Base-by-base conservation (phyloP, 148 eudicot species). In the Chenopodium berlandieri region DNA sequence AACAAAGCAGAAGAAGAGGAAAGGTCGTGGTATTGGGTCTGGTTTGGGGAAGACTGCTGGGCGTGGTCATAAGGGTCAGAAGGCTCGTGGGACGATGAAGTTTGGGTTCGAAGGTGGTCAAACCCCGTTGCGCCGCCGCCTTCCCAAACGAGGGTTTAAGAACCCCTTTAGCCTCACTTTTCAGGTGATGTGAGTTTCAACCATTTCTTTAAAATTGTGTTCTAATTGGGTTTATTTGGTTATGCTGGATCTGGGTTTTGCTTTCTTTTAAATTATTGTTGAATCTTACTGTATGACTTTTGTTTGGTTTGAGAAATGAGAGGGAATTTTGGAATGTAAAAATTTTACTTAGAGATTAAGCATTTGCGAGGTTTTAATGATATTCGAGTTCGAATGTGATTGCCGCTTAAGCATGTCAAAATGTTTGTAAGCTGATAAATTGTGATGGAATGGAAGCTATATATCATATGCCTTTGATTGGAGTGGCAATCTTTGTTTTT, bases 41-140 rank as follows among this genome's bases (percentile, higher is more conserved):
- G 97, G 98, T 50, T 88, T 93, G 63, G 98, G 98, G 13, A 95
- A 95, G 88, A 95, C 98, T 0, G 98, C 96, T 2, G 98, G 98
- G 1, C 87, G 98, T 37, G 98, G 98, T 25, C 98, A 95, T 75
- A 95, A 95, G 88, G 98, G 98, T 52, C 98, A 95, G 93, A 92
- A 90, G 80, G 98, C 98, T 30, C 91, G 98, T 70, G 98, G 98
- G 4, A 93, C 97, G 23, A 71, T 66, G 72, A 95, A 93, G 84
- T 92, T 95, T 52, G 98, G 98, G 13, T 95, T 95, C 58, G 98
- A 95, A 83, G 98, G 98, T 22, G 98, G 97, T 1, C 98, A 95
- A 82, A 95, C 98, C 27, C 98, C 98, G 0, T 80, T 95, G 30
- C 87, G 97, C 11, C 88, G 96, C 3, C 86, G 94, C 12, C 83